A percentile compares a stretch with the other conserved stretches of the same genome.
Conservation (phyloP, 129 eudicot species). For the Tagetes erecta region DNA sequence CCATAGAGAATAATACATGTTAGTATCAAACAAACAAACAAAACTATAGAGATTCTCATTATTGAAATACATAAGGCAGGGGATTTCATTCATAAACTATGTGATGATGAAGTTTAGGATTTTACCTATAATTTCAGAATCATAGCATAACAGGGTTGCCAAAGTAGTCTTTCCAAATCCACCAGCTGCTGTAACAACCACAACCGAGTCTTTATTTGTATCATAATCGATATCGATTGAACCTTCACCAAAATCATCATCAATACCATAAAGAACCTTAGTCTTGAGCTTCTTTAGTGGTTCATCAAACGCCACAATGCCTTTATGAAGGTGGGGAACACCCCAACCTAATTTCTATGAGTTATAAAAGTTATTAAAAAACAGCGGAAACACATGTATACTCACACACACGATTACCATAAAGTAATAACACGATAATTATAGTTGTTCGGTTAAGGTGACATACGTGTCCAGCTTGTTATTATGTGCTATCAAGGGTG, state of each 20-base stretch:
- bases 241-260: neutral
- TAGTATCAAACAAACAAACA: too few relatives aligned
- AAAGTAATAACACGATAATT: too few relatives aligned
- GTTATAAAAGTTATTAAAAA: too few relatives aligned
- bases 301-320: slow-evolving; percentile 23
- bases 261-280: slow-evolving; percentile 12
- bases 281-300: slow-evolving; percentile 20
- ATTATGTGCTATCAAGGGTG: neutral
- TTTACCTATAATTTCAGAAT: slow-evolving; percentile 22
- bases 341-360: slow-evolving; percentile 16
- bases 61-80: neutral
- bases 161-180: slow-evolving; percentile 39
- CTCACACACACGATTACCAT: too few relatives aligned
- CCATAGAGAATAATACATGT: neutral
- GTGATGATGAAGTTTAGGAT: neutral
- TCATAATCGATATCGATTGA: neutral
- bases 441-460: too few relatives aligned
- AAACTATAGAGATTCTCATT: too few relatives aligned
- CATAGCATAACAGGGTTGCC: slow-evolving; percentile 31
- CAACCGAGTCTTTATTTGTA: slow-evolving; percentile 4
- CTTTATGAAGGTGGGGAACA: slow-evolving; percentile 14
- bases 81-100: too few relatives aligned
- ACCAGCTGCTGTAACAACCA: slow-evolving; percentile 30
- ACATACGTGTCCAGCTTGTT: neutral
- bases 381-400: too few relatives aligned